A percentile compares a stretch with the other conserved stretches of the same genome.
Evolutionary conservation across 371 early-diverging fungal species (phyloP).

Genomic region (Nematocida sp.): DNA sequence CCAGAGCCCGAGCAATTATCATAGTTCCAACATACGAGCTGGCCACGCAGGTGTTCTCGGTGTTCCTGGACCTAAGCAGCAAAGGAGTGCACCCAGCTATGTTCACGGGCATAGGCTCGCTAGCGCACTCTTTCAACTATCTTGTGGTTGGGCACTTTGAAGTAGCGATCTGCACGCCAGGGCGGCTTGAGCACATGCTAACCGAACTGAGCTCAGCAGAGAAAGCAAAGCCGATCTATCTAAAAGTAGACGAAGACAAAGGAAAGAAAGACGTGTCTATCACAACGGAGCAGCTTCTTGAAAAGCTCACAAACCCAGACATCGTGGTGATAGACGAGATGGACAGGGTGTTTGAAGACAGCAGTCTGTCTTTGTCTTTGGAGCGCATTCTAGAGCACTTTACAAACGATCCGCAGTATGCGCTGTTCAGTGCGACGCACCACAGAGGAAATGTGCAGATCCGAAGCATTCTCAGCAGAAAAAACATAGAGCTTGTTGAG

Average conservation of each 20-base stretch:
- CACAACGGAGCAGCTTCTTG: slow-evolving; percentile 8
- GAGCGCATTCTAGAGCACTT: slow-evolving; percentile 48
- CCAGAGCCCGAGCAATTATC: slow-evolving; percentile 68
- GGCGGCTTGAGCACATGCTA: slow-evolving; percentile 88
- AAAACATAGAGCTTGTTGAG: slow-evolving; percentile 24
- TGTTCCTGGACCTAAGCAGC: slow-evolving; percentile 44
- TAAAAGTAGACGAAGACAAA: slow-evolving; percentile 81
- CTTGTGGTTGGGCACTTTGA: slow-evolving; percentile 86
- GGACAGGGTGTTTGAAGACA: slow-evolving; percentile 65
- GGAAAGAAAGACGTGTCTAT: slow-evolving; percentile 32
- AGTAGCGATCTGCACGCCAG: slow-evolving; percentile 77
- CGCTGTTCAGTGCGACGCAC: slow-evolving; percentile 63
- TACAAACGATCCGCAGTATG: slow-evolving; percentile 51
- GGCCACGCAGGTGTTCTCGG: slow-evolving; percentile 49
- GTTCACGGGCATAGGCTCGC: slow-evolving; percentile 59
- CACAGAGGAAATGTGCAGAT: slow-evolving; percentile 51
- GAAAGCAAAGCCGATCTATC: slow-evolving; percentile 66
- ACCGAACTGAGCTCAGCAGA: slow-evolving; percentile 28
- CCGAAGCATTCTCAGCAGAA: slow-evolving; percentile 34
- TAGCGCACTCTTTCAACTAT: slow-evolving; percentile 87
- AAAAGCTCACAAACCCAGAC: slow-evolving; percentile 43
- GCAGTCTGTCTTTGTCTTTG: slow-evolving; percentile 49
- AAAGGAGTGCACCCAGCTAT: slow-evolving; percentile 50
- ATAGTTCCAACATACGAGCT: slow-evolving; percentile 64
- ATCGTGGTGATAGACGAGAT: slow-evolving; percentile 64